These are phyloP conservation scores for Isoetes engelmannii DNA, from an alignment of 83 land plant species.

Conservation along the genomic window DNA sequence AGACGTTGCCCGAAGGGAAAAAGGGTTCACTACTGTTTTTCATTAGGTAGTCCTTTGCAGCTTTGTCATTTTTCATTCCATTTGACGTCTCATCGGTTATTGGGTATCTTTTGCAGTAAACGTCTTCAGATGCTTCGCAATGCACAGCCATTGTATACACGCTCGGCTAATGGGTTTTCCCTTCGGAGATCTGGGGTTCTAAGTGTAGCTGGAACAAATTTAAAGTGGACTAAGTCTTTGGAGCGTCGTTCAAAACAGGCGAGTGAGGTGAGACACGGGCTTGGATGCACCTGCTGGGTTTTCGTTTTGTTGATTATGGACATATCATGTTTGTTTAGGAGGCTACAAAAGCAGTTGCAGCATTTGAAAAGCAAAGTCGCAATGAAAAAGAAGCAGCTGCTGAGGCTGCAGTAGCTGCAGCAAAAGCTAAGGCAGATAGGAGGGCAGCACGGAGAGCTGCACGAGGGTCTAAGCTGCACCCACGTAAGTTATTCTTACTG, in stretches of 20 bases:
- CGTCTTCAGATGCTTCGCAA: slow-evolving; percentile 54
- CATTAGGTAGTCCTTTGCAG: slow-evolving; percentile 40
- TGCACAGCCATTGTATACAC: slow-evolving; percentile 68
- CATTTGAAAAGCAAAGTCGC: slow-evolving; percentile 56
- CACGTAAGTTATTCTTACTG: slow-evolving; percentile 17
- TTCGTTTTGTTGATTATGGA: not conserved
- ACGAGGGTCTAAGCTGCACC: slow-evolving; percentile 16
- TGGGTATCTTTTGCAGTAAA: slow-evolving; percentile 26
- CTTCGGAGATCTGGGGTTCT: slow-evolving; percentile 74
- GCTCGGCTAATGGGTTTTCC: slow-evolving; percentile 77
- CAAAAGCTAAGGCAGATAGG: slow-evolving; percentile 25
- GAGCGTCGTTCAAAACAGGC: slow-evolving; percentile 69
- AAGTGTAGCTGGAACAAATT: slow-evolving; percentile 65
- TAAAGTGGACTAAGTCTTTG: slow-evolving; percentile 95
- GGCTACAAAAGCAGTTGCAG: slow-evolving; percentile 88
- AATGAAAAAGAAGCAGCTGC: slow-evolving; percentile 31
- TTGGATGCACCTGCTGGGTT: slow-evolving; percentile 12
- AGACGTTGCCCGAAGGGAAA: slow-evolving; percentile 29
- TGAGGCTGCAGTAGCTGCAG: slow-evolving; percentile 16
- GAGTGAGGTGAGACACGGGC: slow-evolving; percentile 48
- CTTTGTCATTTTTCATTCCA: not conserved
- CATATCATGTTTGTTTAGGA: slow-evolving; percentile 42
- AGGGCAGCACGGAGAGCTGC: slow-evolving; percentile 34
- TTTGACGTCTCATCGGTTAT: not conserved
- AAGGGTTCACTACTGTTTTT: slow-evolving; percentile 40